Evolutionary conservation across 2,329 filamentous ascomycete genomes (phyloP).

Genomic region (Colletotrichum truncatum): DNA sequence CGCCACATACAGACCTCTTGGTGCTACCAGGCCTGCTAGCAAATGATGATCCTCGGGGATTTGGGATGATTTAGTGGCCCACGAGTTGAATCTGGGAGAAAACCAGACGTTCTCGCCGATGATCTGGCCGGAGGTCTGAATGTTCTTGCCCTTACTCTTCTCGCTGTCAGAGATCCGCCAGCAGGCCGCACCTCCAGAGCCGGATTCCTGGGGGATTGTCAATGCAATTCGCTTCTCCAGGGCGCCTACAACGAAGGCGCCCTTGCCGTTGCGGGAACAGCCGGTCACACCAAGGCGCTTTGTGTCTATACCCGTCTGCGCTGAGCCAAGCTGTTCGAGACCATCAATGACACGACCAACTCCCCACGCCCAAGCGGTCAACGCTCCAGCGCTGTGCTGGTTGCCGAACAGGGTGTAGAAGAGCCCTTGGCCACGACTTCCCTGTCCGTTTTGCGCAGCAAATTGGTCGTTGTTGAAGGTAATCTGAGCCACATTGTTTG

Average conservation of each 20-base stretch:
- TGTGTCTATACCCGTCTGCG: conserved; percentile 58
- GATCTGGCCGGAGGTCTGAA: conserved; percentile 68
- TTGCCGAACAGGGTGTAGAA: conserved; percentile 69
- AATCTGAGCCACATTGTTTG: conserved; percentile 63
- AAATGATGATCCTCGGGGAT: conserved; percentile 68
- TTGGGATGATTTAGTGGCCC: conserved; percentile 53
- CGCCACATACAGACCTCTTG: conserved; percentile 62
- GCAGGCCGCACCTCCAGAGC: conserved; percentile 68
- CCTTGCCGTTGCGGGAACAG: conserved; percentile 72
- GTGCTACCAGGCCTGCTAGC: conserved; percentile 64
- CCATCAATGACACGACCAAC: conserved; percentile 68
- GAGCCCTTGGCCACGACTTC: conserved; percentile 63
- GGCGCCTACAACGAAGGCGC: conserved; percentile 68
- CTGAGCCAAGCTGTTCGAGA: conserved; percentile 58
- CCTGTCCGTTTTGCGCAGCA: conserved; percentile 55
- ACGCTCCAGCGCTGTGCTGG: conserved; percentile 62
- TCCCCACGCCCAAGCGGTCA: conserved; percentile 72
- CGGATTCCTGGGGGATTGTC: conserved; percentile 70
- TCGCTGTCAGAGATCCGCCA: conserved; percentile 65
- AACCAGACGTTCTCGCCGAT: conserved; percentile 72
- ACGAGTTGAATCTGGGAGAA: conserved; percentile 62
- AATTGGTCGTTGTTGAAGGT: conserved; percentile 68
- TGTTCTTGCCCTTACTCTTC: conserved; percentile 62
- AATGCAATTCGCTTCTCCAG: conserved; percentile 67
- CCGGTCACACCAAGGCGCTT: conserved; percentile 65